These are phyloP conservation scores for Ulmus americana DNA, from an alignment of 331 rosid genomes.

Conservation along the genomic window DNA sequence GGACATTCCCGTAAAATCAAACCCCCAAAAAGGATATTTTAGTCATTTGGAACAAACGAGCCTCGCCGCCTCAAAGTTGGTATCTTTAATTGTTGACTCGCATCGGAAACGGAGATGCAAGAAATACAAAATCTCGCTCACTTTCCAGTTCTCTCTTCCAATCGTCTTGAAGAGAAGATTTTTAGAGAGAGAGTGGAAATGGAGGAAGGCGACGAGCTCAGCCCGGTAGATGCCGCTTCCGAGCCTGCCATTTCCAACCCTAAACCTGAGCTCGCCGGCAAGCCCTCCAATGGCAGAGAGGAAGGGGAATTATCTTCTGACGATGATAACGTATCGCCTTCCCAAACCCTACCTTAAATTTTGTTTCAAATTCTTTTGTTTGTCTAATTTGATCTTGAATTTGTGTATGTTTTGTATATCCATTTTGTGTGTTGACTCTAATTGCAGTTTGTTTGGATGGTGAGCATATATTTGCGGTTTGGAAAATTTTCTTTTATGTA, in stretches of 20 bases:
- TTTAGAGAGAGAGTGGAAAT: slow-evolving; percentile 5
- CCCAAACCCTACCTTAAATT: slow-evolving; percentile 25
- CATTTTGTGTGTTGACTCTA: neutral
- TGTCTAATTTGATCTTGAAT: neutral
- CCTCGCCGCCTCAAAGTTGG: neutral
- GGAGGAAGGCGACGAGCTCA: slow-evolving; percentile 32
- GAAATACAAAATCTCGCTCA: neutral
- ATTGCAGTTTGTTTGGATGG: neutral
- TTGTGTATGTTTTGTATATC: neutral
- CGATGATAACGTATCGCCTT: slow-evolving; percentile 36
- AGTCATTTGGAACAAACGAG: neutral
- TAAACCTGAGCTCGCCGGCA: slow-evolving; percentile 13
- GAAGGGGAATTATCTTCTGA: slow-evolving; percentile 86
- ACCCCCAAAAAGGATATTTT: neutral
- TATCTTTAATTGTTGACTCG: neutral
- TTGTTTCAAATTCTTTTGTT: neutral
- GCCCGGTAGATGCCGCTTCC: slow-evolving; percentile 17
- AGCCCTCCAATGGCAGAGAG: slow-evolving; percentile 49
- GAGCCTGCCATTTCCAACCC: slow-evolving; percentile 21
- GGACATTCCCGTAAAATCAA: no score
- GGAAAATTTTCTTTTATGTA: no score
- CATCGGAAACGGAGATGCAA: neutral
- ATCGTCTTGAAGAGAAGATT: neutral
- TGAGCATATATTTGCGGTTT: neutral
- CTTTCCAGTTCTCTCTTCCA: neutral